Evolutionary conservation across 805 yeast species (phyloP), one percentile per base, ranked within the genome.

Genomic region (Cyberlindnera saturnus): DNA sequence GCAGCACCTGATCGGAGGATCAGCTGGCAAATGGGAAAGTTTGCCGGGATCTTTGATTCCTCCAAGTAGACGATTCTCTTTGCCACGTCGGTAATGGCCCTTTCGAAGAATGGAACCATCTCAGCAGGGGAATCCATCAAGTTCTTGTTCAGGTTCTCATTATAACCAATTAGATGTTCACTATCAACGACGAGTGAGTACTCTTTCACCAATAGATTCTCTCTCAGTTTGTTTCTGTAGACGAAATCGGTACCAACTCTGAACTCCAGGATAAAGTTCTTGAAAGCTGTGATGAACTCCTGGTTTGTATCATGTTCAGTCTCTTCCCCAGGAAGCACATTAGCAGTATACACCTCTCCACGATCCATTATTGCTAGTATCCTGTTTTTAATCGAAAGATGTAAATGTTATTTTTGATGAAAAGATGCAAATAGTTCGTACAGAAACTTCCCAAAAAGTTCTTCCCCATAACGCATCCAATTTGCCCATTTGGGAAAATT

Each of bases 191-290:
- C 75, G 40, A 93, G 64, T 34, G 73, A 75, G 64, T 79, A 90
- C 55, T 82, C 79, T 43, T 82, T 82, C 49, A 87, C 82, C 40
- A 91, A 70, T 38, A 95, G 68, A 63, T 90, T 88, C 56, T 88
- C 96, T 53, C 96, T 73, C 43, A 93, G 71, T 61, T 90, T 96
- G 56, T 90, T 96, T 71, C 95, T 74, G 69, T 91, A 91, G 33
- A 89, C 71, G 62, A 86, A 93, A 60, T 80, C 83, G 45, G 86
- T 77, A 57, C 86, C 84, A 47, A 87, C 74, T 64, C 96, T 77
- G 64, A 88, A 93, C 61, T 89, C 96, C 42, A 88, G 69, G 34
- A 93, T 75, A 63, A 93, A 93, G 52, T 78, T 73, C 51, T 82
- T 79, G 70, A 91, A 90, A 3, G 89, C 85, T 52, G 79, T 80